These are phyloP conservation scores for Botrytis galanthina DNA, from an alignment of 2,329 filamentous ascomycete species.

Conservation along the genomic window DNA sequence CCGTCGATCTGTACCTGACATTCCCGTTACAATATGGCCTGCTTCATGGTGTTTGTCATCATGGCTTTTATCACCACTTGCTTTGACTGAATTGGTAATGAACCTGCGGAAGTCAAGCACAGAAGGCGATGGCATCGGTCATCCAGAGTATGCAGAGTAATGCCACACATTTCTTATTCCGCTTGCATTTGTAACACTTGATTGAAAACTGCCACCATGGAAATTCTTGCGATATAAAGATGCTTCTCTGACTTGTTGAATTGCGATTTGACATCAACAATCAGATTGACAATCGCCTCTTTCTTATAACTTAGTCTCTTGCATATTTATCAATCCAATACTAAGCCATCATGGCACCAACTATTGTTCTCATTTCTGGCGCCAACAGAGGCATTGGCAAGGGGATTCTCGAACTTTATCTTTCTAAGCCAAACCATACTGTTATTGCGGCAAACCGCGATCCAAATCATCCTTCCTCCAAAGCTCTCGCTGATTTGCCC, in stretches of 20 bases:
- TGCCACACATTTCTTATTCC: not conserved
- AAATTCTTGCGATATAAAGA: not conserved
- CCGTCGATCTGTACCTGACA: not conserved
- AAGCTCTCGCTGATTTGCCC: conserved; percentile 34
- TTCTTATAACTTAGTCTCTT: not conserved
- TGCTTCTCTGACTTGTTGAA: not conserved
- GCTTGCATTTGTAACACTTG: not conserved
- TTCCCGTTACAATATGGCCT: not conserved
- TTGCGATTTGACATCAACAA: not conserved
- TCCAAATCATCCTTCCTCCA: conserved; percentile 26
- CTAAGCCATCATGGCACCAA: not conserved
- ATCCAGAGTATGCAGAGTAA: not conserved
- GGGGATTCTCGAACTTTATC: conserved; percentile 38
- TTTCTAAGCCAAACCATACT: conserved; percentile 40
- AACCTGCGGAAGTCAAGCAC: not conserved
- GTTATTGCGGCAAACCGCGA: conserved; percentile 44
- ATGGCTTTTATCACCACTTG: no score
- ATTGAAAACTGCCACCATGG: not conserved
- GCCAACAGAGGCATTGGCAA: conserved; percentile 35
- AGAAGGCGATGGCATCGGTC: not conserved
- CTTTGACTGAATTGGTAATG: not conserved
- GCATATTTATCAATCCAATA: not conserved
- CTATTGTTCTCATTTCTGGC: conserved; percentile 25
- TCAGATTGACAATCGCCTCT: not conserved
- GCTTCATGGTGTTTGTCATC: not conserved